These are phyloP conservation scores for Fusarium sp. DNA, from an alignment of 2,329 filamentous ascomycete genomes.

Conservation along the genomic window DNA sequence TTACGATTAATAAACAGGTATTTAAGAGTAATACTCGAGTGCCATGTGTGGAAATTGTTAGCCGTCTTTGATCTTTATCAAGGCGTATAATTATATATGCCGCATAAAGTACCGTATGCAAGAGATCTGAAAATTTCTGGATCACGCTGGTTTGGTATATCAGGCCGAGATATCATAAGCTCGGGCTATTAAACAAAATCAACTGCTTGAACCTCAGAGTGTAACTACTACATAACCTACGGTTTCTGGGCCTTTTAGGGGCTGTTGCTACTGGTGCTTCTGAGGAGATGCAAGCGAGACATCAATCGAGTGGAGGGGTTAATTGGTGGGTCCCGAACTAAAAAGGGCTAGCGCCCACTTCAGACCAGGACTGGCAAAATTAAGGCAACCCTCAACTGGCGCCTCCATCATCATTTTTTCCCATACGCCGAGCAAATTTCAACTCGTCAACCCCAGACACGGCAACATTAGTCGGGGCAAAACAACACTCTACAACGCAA, in stretches of 20 bases:
- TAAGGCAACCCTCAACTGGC: constrained; percentile 54
- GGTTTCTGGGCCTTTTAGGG: neutral
- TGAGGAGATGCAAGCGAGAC: constrained; percentile 32
- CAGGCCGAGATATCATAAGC: neutral
- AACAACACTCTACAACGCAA: constrained; percentile 40
- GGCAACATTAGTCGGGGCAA: constrained; percentile 52
- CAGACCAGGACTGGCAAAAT: constrained; percentile 52
- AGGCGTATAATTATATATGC: neutral
- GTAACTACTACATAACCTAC: neutral
- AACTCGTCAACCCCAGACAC: constrained; percentile 54
- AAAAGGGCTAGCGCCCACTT: constrained; percentile 54
- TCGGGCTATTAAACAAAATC: neutral
- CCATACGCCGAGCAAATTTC: constrained; percentile 55
- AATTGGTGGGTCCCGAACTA: constrained; percentile 24
- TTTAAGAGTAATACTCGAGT: neutral
- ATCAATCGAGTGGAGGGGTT: constrained; percentile 29
- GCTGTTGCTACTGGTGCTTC: neutral
- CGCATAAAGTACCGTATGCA: neutral
- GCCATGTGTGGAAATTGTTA: neutral
- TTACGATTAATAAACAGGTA: neutral
- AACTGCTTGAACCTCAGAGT: neutral
- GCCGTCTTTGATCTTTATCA: neutral
- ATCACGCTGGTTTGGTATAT: neutral
- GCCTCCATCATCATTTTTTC: constrained; percentile 50
- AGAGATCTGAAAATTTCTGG: neutral